Evolutionary conservation across 2,329 filamentous ascomycete genomes (phyloP).

Genomic region (Fusarium neocosmosporiellum): DNA sequence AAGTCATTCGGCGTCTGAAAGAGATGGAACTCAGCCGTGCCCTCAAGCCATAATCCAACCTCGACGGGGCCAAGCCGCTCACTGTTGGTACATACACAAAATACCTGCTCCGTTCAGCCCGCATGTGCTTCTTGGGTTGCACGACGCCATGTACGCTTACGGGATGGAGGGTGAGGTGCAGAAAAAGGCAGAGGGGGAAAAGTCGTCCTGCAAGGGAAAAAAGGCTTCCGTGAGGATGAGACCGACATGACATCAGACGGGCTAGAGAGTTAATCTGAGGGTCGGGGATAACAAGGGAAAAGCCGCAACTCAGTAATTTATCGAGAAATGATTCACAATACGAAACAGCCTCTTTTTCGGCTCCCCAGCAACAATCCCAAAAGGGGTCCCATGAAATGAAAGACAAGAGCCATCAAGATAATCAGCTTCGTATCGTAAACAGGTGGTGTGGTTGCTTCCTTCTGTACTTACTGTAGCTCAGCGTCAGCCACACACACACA

Average conservation of each 20-base stretch:
- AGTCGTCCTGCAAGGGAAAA: not conserved
- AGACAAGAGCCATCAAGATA: not conserved
- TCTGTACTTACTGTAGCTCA: not conserved
- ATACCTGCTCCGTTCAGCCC: not conserved
- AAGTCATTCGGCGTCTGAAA: not conserved
- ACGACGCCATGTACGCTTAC: slow-evolving; percentile 17
- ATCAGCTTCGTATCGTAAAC: slow-evolving; percentile 25
- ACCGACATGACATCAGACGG: slow-evolving; percentile 34
- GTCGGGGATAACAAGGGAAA: not conserved
- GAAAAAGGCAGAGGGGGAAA: not conserved
- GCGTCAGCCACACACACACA: slow-evolving; percentile 7
- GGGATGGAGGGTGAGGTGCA: slow-evolving; percentile 11
- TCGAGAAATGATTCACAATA: slow-evolving; percentile 14
- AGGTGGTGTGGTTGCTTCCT: slow-evolving; percentile 28
- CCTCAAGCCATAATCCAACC: slow-evolving; percentile 23
- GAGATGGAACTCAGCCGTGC: not conserved
- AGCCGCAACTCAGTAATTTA: not conserved
- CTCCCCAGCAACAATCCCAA: not conserved
- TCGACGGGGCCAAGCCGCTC: slow-evolving; percentile 18
- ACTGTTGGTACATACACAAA: not conserved
- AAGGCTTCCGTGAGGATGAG: slow-evolving; percentile 30
- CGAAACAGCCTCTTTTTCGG: slow-evolving; percentile 14
- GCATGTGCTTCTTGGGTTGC: slow-evolving; percentile 9
- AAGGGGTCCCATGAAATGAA: not conserved
- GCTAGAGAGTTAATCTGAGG: not conserved